Conservation (phyloP, 768 basidiomycete genomes). For the Obba rivulosa region DNA sequence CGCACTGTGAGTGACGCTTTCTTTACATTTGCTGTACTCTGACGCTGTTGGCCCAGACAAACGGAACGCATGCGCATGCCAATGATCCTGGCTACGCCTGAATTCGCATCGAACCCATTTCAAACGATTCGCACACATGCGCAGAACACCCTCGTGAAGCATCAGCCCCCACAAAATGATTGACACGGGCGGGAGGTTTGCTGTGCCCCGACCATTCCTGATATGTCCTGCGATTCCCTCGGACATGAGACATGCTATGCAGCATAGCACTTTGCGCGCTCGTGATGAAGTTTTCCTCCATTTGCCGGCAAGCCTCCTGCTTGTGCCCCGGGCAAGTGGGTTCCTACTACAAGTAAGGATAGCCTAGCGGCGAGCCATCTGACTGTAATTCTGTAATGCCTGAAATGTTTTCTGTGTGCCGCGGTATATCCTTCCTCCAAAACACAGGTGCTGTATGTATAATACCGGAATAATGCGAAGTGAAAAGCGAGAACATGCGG, state of each 20-base stretch:
- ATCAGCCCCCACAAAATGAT: conserved; percentile 21
- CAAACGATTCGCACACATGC: conserved; percentile 75
- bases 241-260: neutral
- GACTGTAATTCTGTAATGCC: neutral
- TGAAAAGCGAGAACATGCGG: conserved; percentile 1
- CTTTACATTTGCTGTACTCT: conserved; percentile 6
- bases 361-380: no score
- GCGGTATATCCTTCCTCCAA: neutral
- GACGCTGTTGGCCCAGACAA: conserved; percentile 37
- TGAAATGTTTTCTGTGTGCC: neutral
- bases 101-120: conserved; percentile 67
- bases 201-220: no score
- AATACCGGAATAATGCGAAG: conserved; percentile 3
- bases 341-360: no score
- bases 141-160: conserved; percentile 68
- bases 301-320: no score
- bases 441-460: conserved; percentile 1
- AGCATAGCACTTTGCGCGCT: neutral
- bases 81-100: conserved; percentile 58
- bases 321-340: no score
- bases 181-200: neutral
- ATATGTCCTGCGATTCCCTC: neutral
- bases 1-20: conserved; percentile 48
- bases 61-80: conserved; percentile 66
- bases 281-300: no score